Percentiles rank a stretch among this genome's conserved stretches.
Conservation (phyloP, 2,329 filamentous ascomycete genomes). For the Nemania sp. region DNA sequence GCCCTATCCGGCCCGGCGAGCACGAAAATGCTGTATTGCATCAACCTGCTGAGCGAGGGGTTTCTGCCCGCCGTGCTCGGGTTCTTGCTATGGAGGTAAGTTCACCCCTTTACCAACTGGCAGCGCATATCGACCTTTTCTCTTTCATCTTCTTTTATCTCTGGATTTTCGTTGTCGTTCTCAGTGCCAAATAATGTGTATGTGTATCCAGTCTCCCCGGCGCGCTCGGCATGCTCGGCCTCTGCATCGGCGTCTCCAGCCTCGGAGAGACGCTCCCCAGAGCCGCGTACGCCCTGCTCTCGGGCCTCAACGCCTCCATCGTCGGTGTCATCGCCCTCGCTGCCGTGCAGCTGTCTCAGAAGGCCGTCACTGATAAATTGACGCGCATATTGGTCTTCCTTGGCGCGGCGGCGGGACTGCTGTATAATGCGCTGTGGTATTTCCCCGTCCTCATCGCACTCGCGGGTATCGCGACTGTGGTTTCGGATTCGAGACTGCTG, state of each 20-base stretch:
- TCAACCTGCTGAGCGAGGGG: conserved; percentile 66
- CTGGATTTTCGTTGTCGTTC: no score
- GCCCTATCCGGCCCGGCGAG: conserved; percentile 68
- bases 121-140: no score
- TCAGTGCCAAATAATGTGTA: not conserved
- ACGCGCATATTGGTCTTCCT: conserved; percentile 67
- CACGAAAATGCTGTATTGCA: conserved; percentile 73
- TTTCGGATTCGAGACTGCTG: conserved; percentile 60
- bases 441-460: conserved; percentile 66
- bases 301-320: conserved; percentile 71
- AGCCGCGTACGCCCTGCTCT: conserved; percentile 69
- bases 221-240: conserved; percentile 69
- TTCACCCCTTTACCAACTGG: no score
- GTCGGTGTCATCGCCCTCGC: conserved; percentile 74
- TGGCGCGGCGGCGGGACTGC: conserved; percentile 64
- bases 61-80: conserved; percentile 59
- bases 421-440: conserved; percentile 76
- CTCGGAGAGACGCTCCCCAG: conserved; percentile 62
- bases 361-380: conserved; percentile 66
- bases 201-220: conserved; percentile 60
- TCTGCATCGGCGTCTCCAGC: conserved; percentile 65
- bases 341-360: conserved; percentile 67
- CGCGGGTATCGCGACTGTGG: conserved; percentile 55
- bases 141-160: no score
- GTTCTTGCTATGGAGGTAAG: conserved; percentile 67